phyloP scores from a whole-genome alignment of 441 rosid species.

The Omphalea diandra region DNA sequence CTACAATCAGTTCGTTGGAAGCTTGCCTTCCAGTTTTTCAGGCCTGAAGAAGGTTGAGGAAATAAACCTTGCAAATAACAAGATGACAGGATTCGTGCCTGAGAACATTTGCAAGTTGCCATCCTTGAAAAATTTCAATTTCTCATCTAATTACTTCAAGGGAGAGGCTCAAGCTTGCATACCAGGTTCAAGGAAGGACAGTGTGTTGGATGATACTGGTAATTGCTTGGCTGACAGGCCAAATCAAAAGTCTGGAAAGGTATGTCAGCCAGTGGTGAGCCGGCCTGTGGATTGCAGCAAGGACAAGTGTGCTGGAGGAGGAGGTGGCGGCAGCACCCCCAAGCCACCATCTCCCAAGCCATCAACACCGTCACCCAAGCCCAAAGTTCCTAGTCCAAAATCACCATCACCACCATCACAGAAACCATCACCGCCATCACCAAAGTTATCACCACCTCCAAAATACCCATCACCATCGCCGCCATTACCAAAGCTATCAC shows the following conservation, averaged over 20 bases:
- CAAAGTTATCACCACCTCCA: too few relatives aligned
- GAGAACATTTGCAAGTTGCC: constrained; percentile 58
- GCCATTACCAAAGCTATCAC: neutral
- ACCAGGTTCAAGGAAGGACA: constrained; percentile 34
- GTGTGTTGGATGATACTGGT: constrained; percentile 42
- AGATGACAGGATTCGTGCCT: constrained; percentile 54
- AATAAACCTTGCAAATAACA: constrained; percentile 51
- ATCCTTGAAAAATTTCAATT: constrained; percentile 50
- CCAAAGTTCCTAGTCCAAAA: too few relatives aligned
- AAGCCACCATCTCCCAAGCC: constrained; percentile 15
- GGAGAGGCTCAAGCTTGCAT: constrained; percentile 50
- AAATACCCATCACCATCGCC: too few relatives aligned
- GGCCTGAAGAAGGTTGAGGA: constrained; percentile 41
- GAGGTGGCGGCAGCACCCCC: constrained; percentile 33
- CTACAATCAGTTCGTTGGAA: constrained; percentile 51
- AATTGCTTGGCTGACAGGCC: constrained; percentile 64
- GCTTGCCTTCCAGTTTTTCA: constrained; percentile 41
- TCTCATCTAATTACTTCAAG: constrained; percentile 57
- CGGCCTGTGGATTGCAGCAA: constrained; percentile 74
- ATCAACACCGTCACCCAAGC: neutral
- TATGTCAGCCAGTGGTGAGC: constrained; percentile 49
- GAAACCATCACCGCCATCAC: constrained; percentile 17
- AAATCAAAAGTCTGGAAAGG: constrained; percentile 39
- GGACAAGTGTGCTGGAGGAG: constrained; percentile 48
- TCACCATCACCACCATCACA: constrained; percentile 13